A percentile compares a stretch with the other conserved stretches of the same genome.
phyloP scores from a whole-genome alignment of 768 basidiomycete genomes.

The Tricholomella constricta region DNA sequence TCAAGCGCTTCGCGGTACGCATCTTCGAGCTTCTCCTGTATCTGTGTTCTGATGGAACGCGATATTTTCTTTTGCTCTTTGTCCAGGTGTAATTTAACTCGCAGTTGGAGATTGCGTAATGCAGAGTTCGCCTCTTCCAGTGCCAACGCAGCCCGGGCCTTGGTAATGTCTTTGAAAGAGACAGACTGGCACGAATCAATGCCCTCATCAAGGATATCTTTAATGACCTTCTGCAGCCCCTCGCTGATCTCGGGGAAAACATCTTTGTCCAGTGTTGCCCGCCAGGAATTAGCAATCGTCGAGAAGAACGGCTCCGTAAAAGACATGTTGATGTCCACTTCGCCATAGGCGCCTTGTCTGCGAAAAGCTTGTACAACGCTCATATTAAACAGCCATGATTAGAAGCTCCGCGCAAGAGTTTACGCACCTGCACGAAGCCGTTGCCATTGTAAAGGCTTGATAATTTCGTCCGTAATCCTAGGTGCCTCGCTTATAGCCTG shows the following conservation, averaged over 20 bases:
- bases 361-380: too few relatives aligned
- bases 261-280: slow-evolving; percentile 1
- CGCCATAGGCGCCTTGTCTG: neutral
- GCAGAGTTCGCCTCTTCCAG: neutral
- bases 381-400: neutral
- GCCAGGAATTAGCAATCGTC: neutral
- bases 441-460: neutral
- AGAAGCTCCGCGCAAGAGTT: too few relatives aligned
- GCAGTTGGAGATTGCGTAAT: neutral
- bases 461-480: neutral
- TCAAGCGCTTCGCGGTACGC: neutral
- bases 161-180: neutral
- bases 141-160: neutral
- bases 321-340: neutral
- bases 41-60: neutral
- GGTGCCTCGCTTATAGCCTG: neutral
- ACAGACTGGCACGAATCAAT: neutral
- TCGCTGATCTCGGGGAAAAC: slow-evolving; percentile 1
- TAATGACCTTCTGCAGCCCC: neutral
- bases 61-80: neutral
- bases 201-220: neutral
- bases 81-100: neutral
- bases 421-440: slow-evolving; percentile 3
- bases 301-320: neutral
- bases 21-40: neutral